phyloP scores from a whole-genome alignment of 73 alveolate genomes.

The Stentor roeselii region DNA sequence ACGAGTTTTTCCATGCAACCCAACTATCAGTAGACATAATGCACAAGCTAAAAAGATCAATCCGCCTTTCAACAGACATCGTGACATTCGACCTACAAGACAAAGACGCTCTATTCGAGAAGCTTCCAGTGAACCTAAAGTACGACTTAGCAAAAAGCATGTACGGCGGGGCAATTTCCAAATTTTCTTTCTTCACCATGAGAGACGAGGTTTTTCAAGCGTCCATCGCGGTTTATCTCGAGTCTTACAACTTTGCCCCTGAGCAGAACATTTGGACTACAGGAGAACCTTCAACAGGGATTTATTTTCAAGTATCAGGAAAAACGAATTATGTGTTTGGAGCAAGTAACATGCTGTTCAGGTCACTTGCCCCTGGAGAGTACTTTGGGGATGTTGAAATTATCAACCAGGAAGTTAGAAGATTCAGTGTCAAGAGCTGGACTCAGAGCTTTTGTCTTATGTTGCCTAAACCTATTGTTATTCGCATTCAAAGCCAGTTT shows the following conservation, averaged over 20 bases:
- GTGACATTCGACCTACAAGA: neutral
- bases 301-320: conserved; percentile 63
- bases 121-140: conserved; percentile 84
- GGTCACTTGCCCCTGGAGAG: conserved; percentile 54
- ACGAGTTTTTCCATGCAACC: conserved; percentile 7
- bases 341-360: conserved; percentile 36
- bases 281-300: conserved; percentile 60
- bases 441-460: neutral
- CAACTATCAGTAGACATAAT: conserved; percentile 1
- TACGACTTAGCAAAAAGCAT: conserved; percentile 68
- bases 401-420: conserved; percentile 34
- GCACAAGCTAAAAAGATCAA: neutral
- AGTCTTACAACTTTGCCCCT: neutral
- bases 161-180: conserved; percentile 49
- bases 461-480: neutral
- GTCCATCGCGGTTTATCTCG: neutral
- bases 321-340: conserved; percentile 31
- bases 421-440: conserved; percentile 27
- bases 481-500: neutral
- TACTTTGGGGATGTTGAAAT: conserved; percentile 74
- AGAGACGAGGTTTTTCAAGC: conserved; percentile 59
- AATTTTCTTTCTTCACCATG: conserved; percentile 45
- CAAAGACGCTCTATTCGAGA: conserved; percentile 38
- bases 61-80: neutral
- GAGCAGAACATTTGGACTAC: conserved; percentile 50